Base-by-base conservation (phyloP, 352 stramenopile genomes). In the Pythium sp. region DNA sequence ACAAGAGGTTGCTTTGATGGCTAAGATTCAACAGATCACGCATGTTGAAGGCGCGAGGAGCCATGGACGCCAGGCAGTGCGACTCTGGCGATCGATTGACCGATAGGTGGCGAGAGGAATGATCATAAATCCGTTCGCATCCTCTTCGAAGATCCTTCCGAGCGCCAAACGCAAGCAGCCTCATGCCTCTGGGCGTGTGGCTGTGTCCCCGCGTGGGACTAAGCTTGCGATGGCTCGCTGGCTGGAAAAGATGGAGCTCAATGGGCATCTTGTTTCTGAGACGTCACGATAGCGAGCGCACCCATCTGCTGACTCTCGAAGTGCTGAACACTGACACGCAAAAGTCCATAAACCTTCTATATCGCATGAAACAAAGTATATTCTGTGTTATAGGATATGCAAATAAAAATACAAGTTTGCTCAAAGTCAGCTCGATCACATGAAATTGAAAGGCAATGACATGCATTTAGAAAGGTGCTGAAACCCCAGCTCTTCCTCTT, bases 231-330 rank as follows among this genome's bases (percentile, higher is more conserved):
- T 47, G 38, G 26, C 26, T 38, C 18, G 30, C 30, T 61, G 28
- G 55, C 18, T 43, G 38, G 38, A 12, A 46, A 46, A 46, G 38
- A 46, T 20, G 18, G 24, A 53, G 58, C 36, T 64, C 58, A 49
- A 51, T 43, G 36, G 36, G 24, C 11, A 60, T 46, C 54, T 60
- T 55, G 14, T 55, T 61, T 61, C 55, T 61, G 55, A 61, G 55
- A 47, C 30, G 55, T 11, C 34, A 26, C 32, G 60, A 65, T 65
- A 30, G 60, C 46, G n/a, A 65, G 24, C 6, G 60, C 60, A 65
- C 60, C 60, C 60, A 65, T 65, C 43, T 65, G 60, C 41, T 58
- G 28, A 34, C 20, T 58, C 28, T 58, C 38, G 26, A 38, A 12
- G 46, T 14, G 47, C 47, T 59, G 54, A 32, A 59, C 26, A 2